Base-by-base conservation (phyloP, 768 basidiomycete genomes). In the Lentinula detonsa region DNA sequence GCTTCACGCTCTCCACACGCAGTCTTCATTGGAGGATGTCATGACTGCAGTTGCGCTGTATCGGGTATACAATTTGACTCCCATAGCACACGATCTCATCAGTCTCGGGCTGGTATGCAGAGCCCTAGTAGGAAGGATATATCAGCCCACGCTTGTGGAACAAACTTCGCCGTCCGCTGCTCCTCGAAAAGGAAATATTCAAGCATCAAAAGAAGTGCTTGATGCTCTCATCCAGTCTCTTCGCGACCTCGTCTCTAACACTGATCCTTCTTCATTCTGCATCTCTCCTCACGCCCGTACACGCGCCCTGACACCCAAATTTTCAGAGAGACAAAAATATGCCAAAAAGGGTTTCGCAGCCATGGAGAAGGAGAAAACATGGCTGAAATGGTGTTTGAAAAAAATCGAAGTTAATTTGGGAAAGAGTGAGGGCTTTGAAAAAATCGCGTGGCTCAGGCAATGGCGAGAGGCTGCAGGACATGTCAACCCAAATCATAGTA, bases 101-200 rank as follows among this genome's bases (percentile, higher is more conserved):
- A 71, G 75, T 46, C 75, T 70, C 40, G 71, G 80, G 10, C 74
- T 81, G 70, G 70, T 81, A 61, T 69, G 73, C 28, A 69, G 72
- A 16, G 77, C 78, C 16, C 78, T 75, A 64, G 67, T 76, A 60
- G 72, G 72, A 54, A 70, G 73, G 5, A 49, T 52, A 33, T 34
- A 59, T 60, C 35, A 51, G 42, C 50, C 59, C 28, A 7, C 37
- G 11, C 42, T 5, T 28, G 33, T 37, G 28, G 28, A 2, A 3
- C 58, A 46, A 34, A 51, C 18, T 16, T 52, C 59, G 4, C 7
- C 50, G 5, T 28, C 59, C 9, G 18, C 21, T 51, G 5, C n/a
- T 13, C 45, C 23, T 9, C 21, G 1, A 34, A 48, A 35, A 9
- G 34, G 33, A 15, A 50, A 33, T 11, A 7, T 50, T 4, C 23